A percentile compares a stretch with the other conserved stretches of the same genome.
phyloP scores from a whole-genome alignment of 2,329 filamentous ascomycete genomes.

The Juglanconis sp. region DNA sequence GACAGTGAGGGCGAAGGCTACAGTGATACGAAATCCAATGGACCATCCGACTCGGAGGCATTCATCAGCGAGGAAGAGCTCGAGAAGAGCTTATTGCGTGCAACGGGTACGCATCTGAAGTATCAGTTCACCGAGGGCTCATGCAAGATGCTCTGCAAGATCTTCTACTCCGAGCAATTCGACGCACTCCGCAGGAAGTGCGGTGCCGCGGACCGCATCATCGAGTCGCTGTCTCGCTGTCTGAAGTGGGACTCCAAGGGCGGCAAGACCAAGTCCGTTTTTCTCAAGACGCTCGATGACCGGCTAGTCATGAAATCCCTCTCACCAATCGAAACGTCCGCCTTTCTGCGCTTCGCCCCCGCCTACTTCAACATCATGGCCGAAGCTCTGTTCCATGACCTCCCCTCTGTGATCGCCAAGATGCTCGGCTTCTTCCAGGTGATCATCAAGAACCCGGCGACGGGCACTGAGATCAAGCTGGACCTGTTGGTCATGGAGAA shows the following conservation, averaged over 20 bases:
- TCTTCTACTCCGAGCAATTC: conserved; percentile 97
- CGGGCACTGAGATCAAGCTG: conserved; percentile 89
- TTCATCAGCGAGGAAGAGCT: conserved; percentile 66
- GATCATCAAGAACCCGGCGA: conserved; percentile 90
- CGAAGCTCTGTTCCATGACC: conserved; percentile 88
- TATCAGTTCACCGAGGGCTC: conserved; percentile 93
- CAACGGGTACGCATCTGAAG: conserved; percentile 88
- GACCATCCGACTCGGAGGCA: conserved; percentile 35
- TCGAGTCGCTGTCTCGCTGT: conserved; percentile 92
- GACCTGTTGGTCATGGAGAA: conserved; percentile 97
- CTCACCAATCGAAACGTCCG: conserved; percentile 85
- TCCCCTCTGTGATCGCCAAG: conserved; percentile 96
- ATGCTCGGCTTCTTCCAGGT: conserved; percentile 99
- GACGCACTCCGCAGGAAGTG: conserved; percentile 92
- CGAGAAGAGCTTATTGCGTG: conserved; percentile 78
- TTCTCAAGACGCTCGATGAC: conserved; percentile 93
- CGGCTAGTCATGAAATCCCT: conserved; percentile 90
- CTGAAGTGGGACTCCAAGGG: conserved; percentile 98
- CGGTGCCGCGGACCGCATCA: conserved; percentile 86
- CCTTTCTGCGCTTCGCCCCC: conserved; percentile 91
- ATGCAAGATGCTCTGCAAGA: conserved; percentile 96
- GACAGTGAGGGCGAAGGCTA: conserved; percentile 30
- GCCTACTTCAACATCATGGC: conserved; percentile 98
- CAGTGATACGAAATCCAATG: conserved; percentile 28
- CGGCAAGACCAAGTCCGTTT: conserved; percentile 95